A percentile compares a stretch with the other conserved stretches of the same genome.
Conservation (phyloP, 306 rosid species). For the Mimosa bimucronata region DNA sequence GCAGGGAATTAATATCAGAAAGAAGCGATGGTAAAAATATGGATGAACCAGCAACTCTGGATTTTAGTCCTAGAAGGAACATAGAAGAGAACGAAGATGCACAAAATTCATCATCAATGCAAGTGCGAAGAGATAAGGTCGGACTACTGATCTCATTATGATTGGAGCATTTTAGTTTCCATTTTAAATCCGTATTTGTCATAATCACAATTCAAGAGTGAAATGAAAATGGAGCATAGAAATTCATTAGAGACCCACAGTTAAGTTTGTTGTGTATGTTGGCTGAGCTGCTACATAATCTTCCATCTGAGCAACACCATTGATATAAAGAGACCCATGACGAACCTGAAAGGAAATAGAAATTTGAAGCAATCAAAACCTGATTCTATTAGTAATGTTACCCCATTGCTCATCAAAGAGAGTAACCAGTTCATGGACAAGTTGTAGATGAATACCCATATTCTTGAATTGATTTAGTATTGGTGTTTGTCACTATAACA, state of each 20-base stretch:
- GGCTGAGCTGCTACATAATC: slow-evolving; percentile 67
- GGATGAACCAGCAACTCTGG: not conserved
- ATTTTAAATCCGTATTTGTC: not conserved
- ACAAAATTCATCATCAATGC: not conserved
- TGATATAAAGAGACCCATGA: slow-evolving; percentile 69
- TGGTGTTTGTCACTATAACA: not conserved
- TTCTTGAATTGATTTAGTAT: not conserved
- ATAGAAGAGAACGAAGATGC: no score
- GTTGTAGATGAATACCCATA: not conserved
- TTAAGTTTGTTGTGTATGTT: slow-evolving; percentile 48
- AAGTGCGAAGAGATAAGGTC: slow-evolving; percentile 9
- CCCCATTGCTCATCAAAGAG: slow-evolving; percentile 12
- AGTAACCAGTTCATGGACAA: not conserved
- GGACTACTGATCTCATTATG: slow-evolving; percentile 23
- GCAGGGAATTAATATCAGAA: slow-evolving; percentile 19
- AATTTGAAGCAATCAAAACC: slow-evolving; percentile 28
- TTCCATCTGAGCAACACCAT: slow-evolving; percentile 71
- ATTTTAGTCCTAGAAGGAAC: slow-evolving; percentile 6
- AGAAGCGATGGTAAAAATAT: not conserved
- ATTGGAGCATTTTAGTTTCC: not conserved
- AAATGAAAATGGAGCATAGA: slow-evolving; percentile 22
- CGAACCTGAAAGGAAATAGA: slow-evolving; percentile 53
- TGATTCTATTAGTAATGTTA: slow-evolving; percentile 10
- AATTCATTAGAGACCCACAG: slow-evolving; percentile 49
- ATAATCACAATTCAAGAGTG: not conserved